Percentiles rank a stretch among this genome's conserved stretches.
These are phyloP conservation scores for Paecilomyces niveus DNA, from an alignment of 2,329 filamentous ascomycete genomes.

Conservation along the genomic window DNA sequence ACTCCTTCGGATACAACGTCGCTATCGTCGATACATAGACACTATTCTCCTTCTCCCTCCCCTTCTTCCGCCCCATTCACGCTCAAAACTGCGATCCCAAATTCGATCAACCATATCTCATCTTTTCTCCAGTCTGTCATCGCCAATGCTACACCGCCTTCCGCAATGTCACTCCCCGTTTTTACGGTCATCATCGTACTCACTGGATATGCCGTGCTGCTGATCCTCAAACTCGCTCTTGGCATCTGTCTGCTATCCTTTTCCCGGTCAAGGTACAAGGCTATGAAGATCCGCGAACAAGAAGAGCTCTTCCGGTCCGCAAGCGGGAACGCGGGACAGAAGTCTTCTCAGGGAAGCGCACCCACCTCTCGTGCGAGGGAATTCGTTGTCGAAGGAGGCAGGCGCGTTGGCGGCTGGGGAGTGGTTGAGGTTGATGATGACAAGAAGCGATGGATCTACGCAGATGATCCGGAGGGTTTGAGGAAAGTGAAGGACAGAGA, in stretches of 20 bases:
- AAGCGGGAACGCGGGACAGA: constrained; percentile 1
- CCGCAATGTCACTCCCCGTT: constrained; percentile 34
- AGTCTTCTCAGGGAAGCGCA: constrained; percentile 4
- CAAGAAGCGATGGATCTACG: constrained; percentile 76
- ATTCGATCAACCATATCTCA: constrained; percentile 46
- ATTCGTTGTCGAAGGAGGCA: constrained; percentile 61
- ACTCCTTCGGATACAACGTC: constrained; percentile 24
- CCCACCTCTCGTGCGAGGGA: constrained; percentile 33
- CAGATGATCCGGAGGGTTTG: constrained; percentile 69
- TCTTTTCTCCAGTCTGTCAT: constrained; percentile 32
- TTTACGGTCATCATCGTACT: constrained; percentile 77
- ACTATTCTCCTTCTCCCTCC: constrained; percentile 55
- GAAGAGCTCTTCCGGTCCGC: constrained; percentile 18
- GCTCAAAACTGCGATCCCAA: constrained; percentile 46
- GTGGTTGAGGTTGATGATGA: constrained; percentile 86
- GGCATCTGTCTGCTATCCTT: constrained; percentile 82
- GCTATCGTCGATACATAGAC: constrained; percentile 36
- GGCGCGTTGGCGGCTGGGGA: constrained; percentile 72
- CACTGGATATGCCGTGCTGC: constrained; percentile 72
- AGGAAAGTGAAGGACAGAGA: constrained; percentile 57
- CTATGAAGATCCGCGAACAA: constrained; percentile 66
- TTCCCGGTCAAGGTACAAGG: constrained; percentile 67
- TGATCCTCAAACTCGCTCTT: constrained; percentile 76
- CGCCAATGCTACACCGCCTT: constrained; percentile 36
- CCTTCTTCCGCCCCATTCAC: constrained; percentile 57